Base-by-base conservation (phyloP, 23 red algal genomes). In the Chondrus crispus region DNA sequence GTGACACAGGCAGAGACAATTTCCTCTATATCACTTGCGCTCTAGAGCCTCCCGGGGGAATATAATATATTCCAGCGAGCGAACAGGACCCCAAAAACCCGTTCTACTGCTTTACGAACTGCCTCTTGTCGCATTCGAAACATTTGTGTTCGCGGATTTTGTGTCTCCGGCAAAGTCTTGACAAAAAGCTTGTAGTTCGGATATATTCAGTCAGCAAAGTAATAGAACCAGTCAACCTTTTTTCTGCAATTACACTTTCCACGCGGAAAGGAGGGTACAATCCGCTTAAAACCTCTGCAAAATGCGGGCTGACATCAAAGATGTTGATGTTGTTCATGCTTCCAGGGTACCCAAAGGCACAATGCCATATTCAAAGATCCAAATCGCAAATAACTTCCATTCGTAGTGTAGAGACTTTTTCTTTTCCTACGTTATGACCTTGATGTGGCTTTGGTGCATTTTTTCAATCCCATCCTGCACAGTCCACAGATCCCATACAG, bases 161-260 rank as follows among this genome's bases (percentile, higher is more conserved):
- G n/a, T 45, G 28, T n/a, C 26, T 76, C 71, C n/a, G 37, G 29
- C 24, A 39, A 11, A 37, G 2, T 33, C 20, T 60, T n/a, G 45
- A 60, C 28, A 37, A 60, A 57, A 11, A 57, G 28, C 55, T 82
- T 82, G 44, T 47, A 2, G 55, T 60, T 1, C 20, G 77, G 77
- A 37, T 82, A 82, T 57, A 82, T 60, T 6, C 77, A 12, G 41
- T 82, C 77, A n/a, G 77, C 40, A 33, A 82, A 44, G 77, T 58
- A 82, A 47, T 82, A 82, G 28, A 82, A 82, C 77, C 49, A 82
- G 77, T 82, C 55, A 60, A 60, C 51, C 26, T 33, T 12, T 53
- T 58, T 19, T 35, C 77, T 47, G 24, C 24, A 32, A 11, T 55
- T 51, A 2, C 44, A 35, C 24, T 55, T 55, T 16, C 28, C 18